Evolutionary conservation across 495 filamentous ascomycete genomes (phyloP).

Genomic region (Viridothelium virens): DNA sequence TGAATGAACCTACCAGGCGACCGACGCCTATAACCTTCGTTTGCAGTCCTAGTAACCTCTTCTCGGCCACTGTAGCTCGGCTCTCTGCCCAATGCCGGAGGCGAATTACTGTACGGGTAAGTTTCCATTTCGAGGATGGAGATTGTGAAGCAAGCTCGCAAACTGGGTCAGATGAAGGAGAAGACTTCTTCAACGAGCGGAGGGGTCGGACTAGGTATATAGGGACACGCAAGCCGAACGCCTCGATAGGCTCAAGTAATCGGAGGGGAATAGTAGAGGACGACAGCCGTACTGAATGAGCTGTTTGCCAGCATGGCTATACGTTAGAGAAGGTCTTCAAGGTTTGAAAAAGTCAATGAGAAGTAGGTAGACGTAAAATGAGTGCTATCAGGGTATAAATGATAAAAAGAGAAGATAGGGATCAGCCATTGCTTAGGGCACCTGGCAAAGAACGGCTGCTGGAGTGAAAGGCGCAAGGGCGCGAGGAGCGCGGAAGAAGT

Average conservation of each 20-base stretch:
- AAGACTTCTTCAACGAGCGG: background rate
- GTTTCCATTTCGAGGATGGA: background rate
- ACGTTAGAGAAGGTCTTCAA: constrained; percentile 25
- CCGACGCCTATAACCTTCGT: constrained; percentile 30
- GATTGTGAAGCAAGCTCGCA: background rate
- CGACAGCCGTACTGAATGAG: constrained; percentile 16
- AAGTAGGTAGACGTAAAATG: constrained; percentile 19
- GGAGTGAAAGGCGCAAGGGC: background rate
- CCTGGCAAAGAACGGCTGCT: background rate
- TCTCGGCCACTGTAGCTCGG: constrained; percentile 13
- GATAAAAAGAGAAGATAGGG: constrained; percentile 15
- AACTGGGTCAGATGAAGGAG: background rate
- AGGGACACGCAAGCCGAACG: too few relatives aligned
- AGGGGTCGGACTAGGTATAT: background rate
- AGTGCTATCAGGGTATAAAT: constrained; percentile 2
- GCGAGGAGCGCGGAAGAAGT: constrained; percentile 1
- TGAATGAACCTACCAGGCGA: constrained; percentile 29
- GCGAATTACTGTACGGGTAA: constrained; percentile 1
- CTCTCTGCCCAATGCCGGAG: background rate
- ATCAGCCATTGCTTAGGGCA: background rate
- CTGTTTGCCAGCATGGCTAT: constrained; percentile 32
- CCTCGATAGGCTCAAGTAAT: constrained; percentile 15
- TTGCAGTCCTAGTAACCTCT: constrained; percentile 17
- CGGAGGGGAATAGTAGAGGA: constrained; percentile 3
- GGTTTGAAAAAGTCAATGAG: constrained; percentile 14